phyloP scores from a whole-genome alignment of 768 basidiomycete species.

The Leccinum rimulosum region DNA sequence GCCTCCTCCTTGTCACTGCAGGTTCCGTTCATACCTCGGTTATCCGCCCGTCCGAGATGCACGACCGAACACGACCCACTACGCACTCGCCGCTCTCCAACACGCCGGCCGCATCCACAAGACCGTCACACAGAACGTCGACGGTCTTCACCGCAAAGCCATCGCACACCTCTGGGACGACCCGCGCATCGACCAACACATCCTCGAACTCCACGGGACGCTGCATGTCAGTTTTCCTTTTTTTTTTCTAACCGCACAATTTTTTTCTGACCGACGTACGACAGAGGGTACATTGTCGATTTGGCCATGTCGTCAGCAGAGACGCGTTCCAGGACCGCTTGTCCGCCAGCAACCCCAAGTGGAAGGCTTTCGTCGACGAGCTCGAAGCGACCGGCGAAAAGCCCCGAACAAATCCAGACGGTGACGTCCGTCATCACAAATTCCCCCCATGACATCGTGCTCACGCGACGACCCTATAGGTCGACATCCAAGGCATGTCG shows the following conservation, averaged over 20 bases:
- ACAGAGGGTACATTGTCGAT: conserved; percentile 70
- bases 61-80: conserved; percentile 86
- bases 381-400: conserved; percentile 54
- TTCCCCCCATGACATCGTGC: background rate
- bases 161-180: conserved; percentile 44
- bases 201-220: conserved; percentile 88
- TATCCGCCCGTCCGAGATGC: conserved; percentile 85
- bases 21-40: conserved; percentile 78
- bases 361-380: conserved; percentile 69
- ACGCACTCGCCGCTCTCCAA: conserved; percentile 79
- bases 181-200: conserved; percentile 36
- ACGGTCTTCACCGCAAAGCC: conserved; percentile 89
- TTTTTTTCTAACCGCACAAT: background rate
- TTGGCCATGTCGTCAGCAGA: conserved; percentile 67
- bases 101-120: conserved; percentile 56
- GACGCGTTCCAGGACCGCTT: conserved; percentile 72
- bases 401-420: conserved; percentile 87
- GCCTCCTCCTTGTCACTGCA: conserved; percentile 3
- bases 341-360: conserved; percentile 70
- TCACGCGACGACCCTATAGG: conserved; percentile 39
- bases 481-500: conserved; percentile 74
- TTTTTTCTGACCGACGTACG: conserved; percentile 9
- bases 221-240: conserved; percentile 55
- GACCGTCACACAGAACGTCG: conserved; percentile 90
- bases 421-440: conserved; percentile 62